phyloP scores from a whole-genome alignment of 352 stramenopile species.

The Globisporangium iwayamae region DNA sequence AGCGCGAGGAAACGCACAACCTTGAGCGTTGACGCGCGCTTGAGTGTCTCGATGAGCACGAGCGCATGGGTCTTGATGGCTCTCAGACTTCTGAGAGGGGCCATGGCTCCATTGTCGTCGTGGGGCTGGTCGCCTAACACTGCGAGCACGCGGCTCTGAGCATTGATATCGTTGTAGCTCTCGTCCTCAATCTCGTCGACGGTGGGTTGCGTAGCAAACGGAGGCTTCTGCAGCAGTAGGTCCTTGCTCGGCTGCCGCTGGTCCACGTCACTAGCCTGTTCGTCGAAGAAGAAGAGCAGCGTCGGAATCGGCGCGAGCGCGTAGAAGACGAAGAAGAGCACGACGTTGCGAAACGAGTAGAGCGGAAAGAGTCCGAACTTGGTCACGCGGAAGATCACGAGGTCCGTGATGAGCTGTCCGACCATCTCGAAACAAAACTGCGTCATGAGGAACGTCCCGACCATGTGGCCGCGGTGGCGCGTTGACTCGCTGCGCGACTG shows the following conservation, averaged over 20 bases:
- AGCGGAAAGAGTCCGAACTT: constrained; percentile 36
- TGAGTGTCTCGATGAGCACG: constrained; percentile 26
- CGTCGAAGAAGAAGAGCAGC: constrained; percentile 39
- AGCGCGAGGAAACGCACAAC: constrained; percentile 56
- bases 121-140: background rate
- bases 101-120: background rate
- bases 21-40: constrained; percentile 33
- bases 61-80: constrained; percentile 13
- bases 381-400: constrained; percentile 50
- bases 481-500: constrained; percentile 50
- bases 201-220: constrained; percentile 16
- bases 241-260: constrained; percentile 5
- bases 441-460: constrained; percentile 47
- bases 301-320: constrained; percentile 36
- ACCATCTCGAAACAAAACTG: constrained; percentile 48
- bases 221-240: constrained; percentile 1
- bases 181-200: background rate
- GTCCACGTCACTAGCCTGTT: constrained; percentile 18
- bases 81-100: too few relatives aligned
- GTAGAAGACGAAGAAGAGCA: constrained; percentile 51
- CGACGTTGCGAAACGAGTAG: constrained; percentile 38
- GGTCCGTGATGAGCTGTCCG: constrained; percentile 43
- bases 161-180: background rate
- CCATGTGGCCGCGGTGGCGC: constrained; percentile 24
- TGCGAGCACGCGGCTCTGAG: background rate